phyloP scores from a whole-genome alignment of 768 basidiomycete genomes.

The Fomitopsis pulvina region DNA sequence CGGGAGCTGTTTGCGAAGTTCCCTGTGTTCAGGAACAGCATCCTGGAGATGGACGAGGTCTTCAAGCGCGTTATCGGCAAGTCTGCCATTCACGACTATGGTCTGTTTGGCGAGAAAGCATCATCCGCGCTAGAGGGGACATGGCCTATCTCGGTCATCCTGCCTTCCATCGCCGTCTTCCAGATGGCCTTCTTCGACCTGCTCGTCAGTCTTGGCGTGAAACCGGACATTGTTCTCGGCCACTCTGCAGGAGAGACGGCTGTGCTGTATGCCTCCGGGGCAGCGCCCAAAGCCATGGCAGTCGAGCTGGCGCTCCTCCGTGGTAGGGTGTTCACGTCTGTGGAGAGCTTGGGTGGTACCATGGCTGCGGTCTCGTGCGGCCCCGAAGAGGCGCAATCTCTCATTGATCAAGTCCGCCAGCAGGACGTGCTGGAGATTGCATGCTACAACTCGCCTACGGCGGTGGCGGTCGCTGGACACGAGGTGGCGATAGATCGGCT shows the following conservation, averaged over 20 bases:
- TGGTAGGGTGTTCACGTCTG: constrained; percentile 27
- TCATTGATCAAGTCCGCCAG: constrained; percentile 17
- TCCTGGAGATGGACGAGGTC: constrained; percentile 32
- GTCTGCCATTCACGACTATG: constrained; percentile 31
- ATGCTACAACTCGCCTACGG: too few relatives aligned
- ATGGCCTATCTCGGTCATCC: constrained; percentile 30
- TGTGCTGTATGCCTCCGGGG: constrained; percentile 37
- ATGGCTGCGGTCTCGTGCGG: constrained; percentile 40
- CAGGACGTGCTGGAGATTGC: constrained; percentile 28
- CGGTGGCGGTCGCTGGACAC: too few relatives aligned
- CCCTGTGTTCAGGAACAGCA: constrained; percentile 30
- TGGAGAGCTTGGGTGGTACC: constrained; percentile 28
- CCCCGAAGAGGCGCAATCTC: constrained; percentile 19
- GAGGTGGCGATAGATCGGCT: too few relatives aligned
- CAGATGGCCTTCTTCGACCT: constrained; percentile 42
- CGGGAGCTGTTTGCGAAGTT: constrained; percentile 29
- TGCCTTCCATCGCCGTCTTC: constrained; percentile 37
- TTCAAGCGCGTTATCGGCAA: constrained; percentile 25
- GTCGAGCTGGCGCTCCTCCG: constrained; percentile 38
- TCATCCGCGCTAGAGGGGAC: not conserved
- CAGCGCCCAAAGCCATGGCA: constrained; percentile 33
- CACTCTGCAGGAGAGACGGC: constrained; percentile 45
- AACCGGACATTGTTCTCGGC: constrained; percentile 34
- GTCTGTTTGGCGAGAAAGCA: constrained; percentile 29
- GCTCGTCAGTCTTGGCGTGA: constrained; percentile 27